phyloP scores from a whole-genome alignment of 306 rosid genomes.

The Quercus dentata region DNA sequence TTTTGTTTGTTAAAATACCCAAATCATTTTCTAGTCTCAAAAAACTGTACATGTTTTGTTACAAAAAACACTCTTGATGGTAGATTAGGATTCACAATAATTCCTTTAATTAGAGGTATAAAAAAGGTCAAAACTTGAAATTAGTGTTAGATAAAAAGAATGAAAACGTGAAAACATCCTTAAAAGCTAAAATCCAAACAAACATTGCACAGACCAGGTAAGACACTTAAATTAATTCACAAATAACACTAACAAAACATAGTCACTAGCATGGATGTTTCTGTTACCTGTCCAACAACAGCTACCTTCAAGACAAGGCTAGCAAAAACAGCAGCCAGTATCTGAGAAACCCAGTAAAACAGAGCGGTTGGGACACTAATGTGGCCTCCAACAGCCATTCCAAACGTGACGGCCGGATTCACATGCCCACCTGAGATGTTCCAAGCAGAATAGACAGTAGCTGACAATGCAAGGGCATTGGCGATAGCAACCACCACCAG shows the following conservation, averaged over 20 bases:
- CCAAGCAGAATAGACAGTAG: slow-evolving; percentile 49
- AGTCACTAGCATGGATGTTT: background rate
- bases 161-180: too few species aligned
- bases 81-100: too few species aligned
- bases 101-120: too few species aligned
- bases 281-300: slow-evolving; percentile 65
- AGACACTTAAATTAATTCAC: too few species aligned
- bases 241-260: background rate
- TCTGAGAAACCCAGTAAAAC: slow-evolving; percentile 70
- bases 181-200: too few species aligned
- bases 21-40: too few species aligned
- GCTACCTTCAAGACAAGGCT: slow-evolving; percentile 66
- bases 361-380: slow-evolving; percentile 71
- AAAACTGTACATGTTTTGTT: too few species aligned
- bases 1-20: too few species aligned
- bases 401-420: slow-evolving; percentile 85
- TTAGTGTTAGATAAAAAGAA: too few species aligned
- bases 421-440: slow-evolving; percentile 81
- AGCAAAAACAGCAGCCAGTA: slow-evolving; percentile 74
- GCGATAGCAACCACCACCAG: slow-evolving; percentile 52
- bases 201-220: too few species aligned
- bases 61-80: too few species aligned
- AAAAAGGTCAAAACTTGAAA: too few species aligned
- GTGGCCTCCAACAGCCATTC: slow-evolving; percentile 78
- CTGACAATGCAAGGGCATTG: slow-evolving; percentile 57